Conservation (phyloP, 768 basidiomycete species). For the Russula olivacea region DNA sequence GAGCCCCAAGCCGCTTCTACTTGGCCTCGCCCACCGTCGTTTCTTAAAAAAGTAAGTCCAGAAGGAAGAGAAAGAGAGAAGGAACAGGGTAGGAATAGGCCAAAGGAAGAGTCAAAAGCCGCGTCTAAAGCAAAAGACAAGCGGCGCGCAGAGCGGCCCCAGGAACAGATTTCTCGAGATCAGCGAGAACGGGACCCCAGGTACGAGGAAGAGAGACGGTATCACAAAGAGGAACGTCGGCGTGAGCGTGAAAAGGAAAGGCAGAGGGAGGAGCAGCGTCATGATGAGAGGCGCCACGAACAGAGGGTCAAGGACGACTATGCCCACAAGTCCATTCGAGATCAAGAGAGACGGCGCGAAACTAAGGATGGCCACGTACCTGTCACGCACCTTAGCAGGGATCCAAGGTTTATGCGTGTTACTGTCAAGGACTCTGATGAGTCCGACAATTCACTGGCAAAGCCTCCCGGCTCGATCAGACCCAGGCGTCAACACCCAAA, state of each 20-base stretch:
- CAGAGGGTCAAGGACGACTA: constrained; percentile 25
- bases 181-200: constrained; percentile 13
- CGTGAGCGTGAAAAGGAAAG: constrained; percentile 25
- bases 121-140: constrained; percentile 22
- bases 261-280: constrained; percentile 22
- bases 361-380: constrained; percentile 26
- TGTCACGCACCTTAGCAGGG: background rate
- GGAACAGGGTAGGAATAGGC: constrained; percentile 9
- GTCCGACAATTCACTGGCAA: constrained; percentile 24
- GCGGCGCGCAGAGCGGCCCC: constrained; percentile 23
- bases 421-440: constrained; percentile 25
- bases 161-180: constrained; percentile 24
- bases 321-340: constrained; percentile 5
- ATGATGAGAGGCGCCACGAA: constrained; percentile 24
- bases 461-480: constrained; percentile 8
- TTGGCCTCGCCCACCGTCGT: constrained; percentile 21
- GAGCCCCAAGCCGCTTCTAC: constrained; percentile 13
- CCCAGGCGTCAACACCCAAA: constrained; percentile 20
- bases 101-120: constrained; percentile 9
- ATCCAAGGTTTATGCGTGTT: constrained; percentile 22
- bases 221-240: constrained; percentile 25
- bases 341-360: constrained; percentile 21
- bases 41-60: constrained; percentile 27
- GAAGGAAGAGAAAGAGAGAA: constrained; percentile 16
- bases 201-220: constrained; percentile 20